Evolutionary conservation across 2,329 filamentous ascomycete genomes (phyloP).

Genomic region (Hymenoscyphus occultus): DNA sequence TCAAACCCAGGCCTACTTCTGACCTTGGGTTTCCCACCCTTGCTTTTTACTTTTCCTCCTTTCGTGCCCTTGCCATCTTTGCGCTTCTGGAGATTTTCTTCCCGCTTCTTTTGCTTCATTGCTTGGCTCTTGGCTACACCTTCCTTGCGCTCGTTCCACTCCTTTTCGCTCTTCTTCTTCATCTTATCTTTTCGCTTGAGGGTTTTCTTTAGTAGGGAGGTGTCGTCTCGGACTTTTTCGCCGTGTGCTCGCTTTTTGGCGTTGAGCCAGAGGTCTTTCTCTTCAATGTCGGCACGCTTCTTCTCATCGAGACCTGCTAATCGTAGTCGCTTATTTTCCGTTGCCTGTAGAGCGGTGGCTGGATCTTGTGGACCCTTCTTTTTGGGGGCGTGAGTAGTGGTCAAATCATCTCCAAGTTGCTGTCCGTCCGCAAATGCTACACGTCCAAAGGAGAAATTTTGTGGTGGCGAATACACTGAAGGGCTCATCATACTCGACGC

Average conservation of each 20-base stretch:
- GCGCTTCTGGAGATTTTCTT: constrained; percentile 72
- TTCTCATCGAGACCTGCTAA: constrained; percentile 71
- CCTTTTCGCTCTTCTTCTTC: constrained; percentile 89
- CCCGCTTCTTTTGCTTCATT: constrained; percentile 76
- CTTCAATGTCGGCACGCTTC: constrained; percentile 81
- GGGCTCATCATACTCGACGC: constrained; percentile 53
- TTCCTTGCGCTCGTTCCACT: constrained; percentile 73
- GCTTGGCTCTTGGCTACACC: constrained; percentile 74
- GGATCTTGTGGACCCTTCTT: constrained; percentile 82
- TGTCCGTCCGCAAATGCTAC: constrained; percentile 89
- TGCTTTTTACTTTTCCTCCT: constrained; percentile 51
- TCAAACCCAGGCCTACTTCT: constrained; percentile 56
- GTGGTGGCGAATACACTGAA: constrained; percentile 51
- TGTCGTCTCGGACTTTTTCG: constrained; percentile 84
- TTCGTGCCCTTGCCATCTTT: constrained; percentile 70
- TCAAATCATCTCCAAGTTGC: constrained; percentile 68
- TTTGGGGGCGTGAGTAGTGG: constrained; percentile 62
- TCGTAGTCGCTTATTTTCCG: constrained; percentile 82
- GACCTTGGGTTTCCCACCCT: constrained; percentile 40
- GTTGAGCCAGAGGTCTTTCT: constrained; percentile 93
- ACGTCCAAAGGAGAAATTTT: constrained; percentile 84
- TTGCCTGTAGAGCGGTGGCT: constrained; percentile 79
- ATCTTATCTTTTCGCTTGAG: constrained; percentile 86
- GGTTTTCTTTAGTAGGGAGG: constrained; percentile 84
- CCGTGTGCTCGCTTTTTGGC: constrained; percentile 87